Evolutionary conservation across 495 filamentous ascomycete genomes (phyloP), one percentile per base, ranked within the genome.

Genomic region (Melanomma pulvis-pyrius): DNA sequence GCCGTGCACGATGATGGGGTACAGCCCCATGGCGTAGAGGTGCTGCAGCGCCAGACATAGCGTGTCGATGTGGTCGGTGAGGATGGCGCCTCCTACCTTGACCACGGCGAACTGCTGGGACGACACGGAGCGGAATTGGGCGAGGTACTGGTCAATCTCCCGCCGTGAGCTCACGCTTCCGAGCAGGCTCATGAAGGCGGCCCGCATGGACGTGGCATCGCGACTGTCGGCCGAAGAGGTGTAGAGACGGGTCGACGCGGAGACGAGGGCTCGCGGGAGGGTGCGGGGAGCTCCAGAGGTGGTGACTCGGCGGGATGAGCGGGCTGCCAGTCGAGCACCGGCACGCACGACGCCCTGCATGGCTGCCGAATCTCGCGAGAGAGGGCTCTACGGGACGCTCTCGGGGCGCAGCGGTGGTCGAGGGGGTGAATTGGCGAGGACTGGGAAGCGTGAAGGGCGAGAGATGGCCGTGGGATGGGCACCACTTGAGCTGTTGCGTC

Each of bases 91-190:
- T 24, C 94, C 94, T 56, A 98, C 96, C 82, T 98, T 98, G 78
- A 98, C 97, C 55, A 98, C 94, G 70, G 94, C 94, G 77, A 98
- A 98, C 74, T 96, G 92, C 82, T 97, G 93, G 4, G 91, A 96
- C 24, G 93, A 96, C 51, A 97, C 94, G 34, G 93, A 97, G 60
- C 89, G 94, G 83, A 98, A 98, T 75, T 97, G 93, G 53, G 93
- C 96, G 57, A 98, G 88, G 80, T 98, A 98, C 75, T 98, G 96
- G 82, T 98, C 91, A 41, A 97, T 93, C 79, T 98, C 94, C 56
- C 94, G 84, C 84, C 96, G 97, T 52, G 93, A 97, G 48, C 92
- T 93, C 71, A 98, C 94, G 75, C 96, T 96, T 81, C 92, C 96
- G 61, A 98, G 83, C 62, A 97, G 82, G 79, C 97, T 93, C 65